Base-by-base conservation (phyloP, 2,329 filamentous ascomycete genomes). In the Beauveria varroae region DNA sequence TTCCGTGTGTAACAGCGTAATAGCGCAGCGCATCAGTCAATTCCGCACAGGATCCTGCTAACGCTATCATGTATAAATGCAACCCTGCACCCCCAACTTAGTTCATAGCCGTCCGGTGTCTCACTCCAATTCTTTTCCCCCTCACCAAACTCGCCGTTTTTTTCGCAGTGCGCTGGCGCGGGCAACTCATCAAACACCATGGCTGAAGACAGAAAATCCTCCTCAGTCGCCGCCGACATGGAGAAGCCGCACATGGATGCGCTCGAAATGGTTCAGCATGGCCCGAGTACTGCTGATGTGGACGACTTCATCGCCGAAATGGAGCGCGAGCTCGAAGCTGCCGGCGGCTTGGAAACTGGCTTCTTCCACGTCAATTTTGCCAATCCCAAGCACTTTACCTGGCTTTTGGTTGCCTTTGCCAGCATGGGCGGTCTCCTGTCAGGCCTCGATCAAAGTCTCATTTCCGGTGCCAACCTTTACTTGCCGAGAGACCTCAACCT, bases 361-460 rank as follows among this genome's bases (percentile, higher is more conserved):
- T 75, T 78, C 64, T 84, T 85, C 68, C 76, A 86, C 46, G 64
- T 87, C 49, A 73, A 81, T 41, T 85, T 89, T 73, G 78, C 77
- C 56, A 80, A 88, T 69, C 85, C 86, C 0, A 82, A 85, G 68
- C 68, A 73, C 60, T 91, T 89, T 70, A 90, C 87, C 28, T 88
- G 81, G 76, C 73, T 88, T 18, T 78, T 89, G 16, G 86, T 89
- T 50, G 84, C 80, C 1, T 90, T 90, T 66, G 87, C 87, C n/a
- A 88, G 85, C 18, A 88, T 90, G 85, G 87, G 88, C 55, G 88
- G 88, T 69, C 75, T 91, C 24, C 81, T 90, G 0, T 89, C 86
- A 1, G 88, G 88, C 63, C 78, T 91, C 22, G 88, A 91, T 68
- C 88, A 91, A 73, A 88, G 84, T 51, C 76, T 90, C 61, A 91